Evolutionary conservation across 352 stramenopile genomes (phyloP).

Genomic region (Phytophthora rubi): DNA sequence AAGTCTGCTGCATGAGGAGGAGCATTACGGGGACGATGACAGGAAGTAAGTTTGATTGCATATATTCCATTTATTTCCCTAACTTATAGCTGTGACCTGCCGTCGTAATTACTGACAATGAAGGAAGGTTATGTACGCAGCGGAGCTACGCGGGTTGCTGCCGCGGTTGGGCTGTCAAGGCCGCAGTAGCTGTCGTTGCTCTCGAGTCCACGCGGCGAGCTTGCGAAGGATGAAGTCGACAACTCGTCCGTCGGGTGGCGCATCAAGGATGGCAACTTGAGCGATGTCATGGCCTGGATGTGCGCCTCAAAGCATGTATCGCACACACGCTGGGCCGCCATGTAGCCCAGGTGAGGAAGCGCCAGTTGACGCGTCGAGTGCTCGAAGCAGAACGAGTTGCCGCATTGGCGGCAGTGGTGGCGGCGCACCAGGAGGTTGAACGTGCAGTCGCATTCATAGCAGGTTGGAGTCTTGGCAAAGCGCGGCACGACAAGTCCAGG

Average conservation of each 20-base stretch:
- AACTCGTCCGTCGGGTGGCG: constrained; percentile 42
- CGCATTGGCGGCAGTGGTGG: constrained; percentile 86
- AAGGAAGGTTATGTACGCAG: constrained; percentile 29
- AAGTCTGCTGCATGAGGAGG: constrained; percentile 15
- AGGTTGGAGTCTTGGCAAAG: constrained; percentile 72
- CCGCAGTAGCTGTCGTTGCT: constrained; percentile 41
- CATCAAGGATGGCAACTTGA: constrained; percentile 40
- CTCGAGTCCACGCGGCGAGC: constrained; percentile 38
- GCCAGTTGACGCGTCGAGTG: constrained; percentile 78
- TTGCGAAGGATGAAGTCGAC: constrained; percentile 43
- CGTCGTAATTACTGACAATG: constrained; percentile 12
- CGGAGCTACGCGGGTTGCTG: constrained; percentile 27
- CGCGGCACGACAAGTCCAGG: constrained; percentile 53
- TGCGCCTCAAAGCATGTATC: constrained; percentile 82
- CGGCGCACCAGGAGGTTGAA: constrained; percentile 77
- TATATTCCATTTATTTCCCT: constrained; percentile 21
- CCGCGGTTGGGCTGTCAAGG: constrained; percentile 29
- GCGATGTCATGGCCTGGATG: constrained; percentile 49
- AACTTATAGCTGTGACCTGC: constrained; percentile 26
- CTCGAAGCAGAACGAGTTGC: constrained; percentile 87
- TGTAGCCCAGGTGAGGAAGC: constrained; percentile 75
- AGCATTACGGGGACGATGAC: not conserved
- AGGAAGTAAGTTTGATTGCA: constrained; percentile 22
- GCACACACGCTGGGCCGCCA: constrained; percentile 80
- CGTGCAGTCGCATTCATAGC: constrained; percentile 72